Evolutionary conservation across 352 stramenopile species (phyloP).

Genomic region (Globisporangium sylvaticum): DNA sequence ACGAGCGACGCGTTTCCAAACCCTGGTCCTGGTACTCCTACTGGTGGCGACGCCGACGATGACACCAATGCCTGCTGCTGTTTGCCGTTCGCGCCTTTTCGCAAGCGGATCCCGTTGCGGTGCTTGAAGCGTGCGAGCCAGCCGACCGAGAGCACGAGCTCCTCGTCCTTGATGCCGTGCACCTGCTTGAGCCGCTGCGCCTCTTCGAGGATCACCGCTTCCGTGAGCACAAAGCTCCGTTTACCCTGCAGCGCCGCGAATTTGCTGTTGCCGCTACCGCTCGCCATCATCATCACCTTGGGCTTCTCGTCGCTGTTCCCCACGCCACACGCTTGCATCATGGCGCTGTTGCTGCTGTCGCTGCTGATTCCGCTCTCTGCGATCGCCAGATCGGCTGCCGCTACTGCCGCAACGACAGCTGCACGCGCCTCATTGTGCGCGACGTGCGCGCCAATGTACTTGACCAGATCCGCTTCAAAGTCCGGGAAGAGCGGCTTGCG

Average conservation of each 20-base stretch:
- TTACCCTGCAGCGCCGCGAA: background rate
- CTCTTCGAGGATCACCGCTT: slow-evolving; percentile 73
- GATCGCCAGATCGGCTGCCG: background rate
- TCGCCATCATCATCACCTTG: background rate
- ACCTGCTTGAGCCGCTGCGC: slow-evolving; percentile 64
- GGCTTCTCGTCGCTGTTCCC: background rate
- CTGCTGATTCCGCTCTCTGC: background rate
- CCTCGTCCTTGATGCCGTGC: slow-evolving; percentile 56
- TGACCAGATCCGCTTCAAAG: slow-evolving; percentile 62
- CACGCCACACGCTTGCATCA: background rate
- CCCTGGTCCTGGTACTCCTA: slow-evolving; percentile 1
- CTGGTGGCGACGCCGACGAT: background rate
- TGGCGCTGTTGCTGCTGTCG: background rate
- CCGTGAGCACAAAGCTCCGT: slow-evolving; percentile 28
- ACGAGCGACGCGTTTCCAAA: background rate
- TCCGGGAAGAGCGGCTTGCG: slow-evolving; percentile 64
- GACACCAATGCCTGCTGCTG: slow-evolving; percentile 6
- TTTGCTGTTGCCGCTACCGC: background rate
- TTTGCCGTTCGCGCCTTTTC: slow-evolving; percentile 31
- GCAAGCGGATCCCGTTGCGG: slow-evolving; percentile 62
- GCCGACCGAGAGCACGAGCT: slow-evolving; percentile 67
- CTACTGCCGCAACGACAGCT: background rate
- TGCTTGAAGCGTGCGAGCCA: slow-evolving; percentile 75
- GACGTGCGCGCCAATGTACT: slow-evolving; percentile 35
- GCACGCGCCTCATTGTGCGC: slow-evolving; percentile 3